Conservation (phyloP, 1,284 basidiomycete species). For the Anthracocystis walkeri region DNA sequence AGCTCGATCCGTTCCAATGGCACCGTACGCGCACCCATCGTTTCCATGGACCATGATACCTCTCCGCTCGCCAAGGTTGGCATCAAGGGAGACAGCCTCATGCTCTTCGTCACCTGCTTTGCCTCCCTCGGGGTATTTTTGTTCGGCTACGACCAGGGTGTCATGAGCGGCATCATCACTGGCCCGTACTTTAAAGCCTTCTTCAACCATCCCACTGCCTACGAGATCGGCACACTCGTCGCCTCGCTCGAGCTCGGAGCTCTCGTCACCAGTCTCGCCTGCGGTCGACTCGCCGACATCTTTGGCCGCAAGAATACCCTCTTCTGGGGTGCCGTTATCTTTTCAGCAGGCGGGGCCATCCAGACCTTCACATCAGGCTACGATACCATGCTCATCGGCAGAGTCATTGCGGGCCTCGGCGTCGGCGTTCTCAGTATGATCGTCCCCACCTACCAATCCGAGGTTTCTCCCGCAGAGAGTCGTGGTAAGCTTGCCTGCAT, state of each 20-base stretch:
- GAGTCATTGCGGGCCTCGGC: conserved; percentile 89
- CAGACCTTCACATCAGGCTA: conserved; percentile 90
- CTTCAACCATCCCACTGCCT: conserved; percentile 75
- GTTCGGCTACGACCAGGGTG: conserved; percentile 73
- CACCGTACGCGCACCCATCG: conserved; percentile 33
- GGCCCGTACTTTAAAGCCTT: conserved; percentile 84
- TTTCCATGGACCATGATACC: conserved; percentile 48
- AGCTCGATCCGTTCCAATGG: conserved; percentile 36
- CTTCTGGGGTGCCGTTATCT: conserved; percentile 85
- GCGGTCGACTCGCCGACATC: conserved; percentile 86
- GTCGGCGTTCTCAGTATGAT: conserved; percentile 90
- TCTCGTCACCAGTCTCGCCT: conserved; percentile 81
- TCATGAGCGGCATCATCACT: conserved; percentile 82
- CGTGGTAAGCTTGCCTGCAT: conserved; percentile 79
- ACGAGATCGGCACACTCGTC: conserved; percentile 77
- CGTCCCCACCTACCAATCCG: conserved; percentile 96
- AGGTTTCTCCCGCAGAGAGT: conserved; percentile 93
- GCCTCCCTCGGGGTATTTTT: conserved; percentile 89
- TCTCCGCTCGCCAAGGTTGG: conserved; percentile 59
- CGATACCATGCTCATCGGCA: conserved; percentile 85
- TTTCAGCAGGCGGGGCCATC: conserved; percentile 86
- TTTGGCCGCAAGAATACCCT: conserved; percentile 89
- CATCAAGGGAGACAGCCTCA: conserved; percentile 62
- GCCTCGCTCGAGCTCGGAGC: conserved; percentile 90
- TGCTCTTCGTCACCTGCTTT: conserved; percentile 75